A percentile compares a stretch with the other conserved stretches of the same genome.
These are phyloP conservation scores for Catharanthus roseus DNA, from an alignment of 257 asterid species.

Conservation along the genomic window DNA sequence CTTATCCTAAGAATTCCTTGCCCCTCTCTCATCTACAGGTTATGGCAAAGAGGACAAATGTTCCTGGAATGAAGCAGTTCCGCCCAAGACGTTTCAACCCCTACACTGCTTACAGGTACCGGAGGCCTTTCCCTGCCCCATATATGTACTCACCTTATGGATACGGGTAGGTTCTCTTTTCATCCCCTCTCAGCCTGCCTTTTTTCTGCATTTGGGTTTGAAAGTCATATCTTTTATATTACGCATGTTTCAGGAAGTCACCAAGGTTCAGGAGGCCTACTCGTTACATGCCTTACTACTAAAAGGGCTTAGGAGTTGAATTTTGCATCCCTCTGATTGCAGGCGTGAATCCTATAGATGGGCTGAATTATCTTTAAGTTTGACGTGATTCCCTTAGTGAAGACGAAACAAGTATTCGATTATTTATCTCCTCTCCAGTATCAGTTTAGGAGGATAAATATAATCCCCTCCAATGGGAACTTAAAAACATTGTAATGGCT, in stretches of 20 bases:
- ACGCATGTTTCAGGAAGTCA: constrained; percentile 53
- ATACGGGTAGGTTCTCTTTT: constrained; percentile 45
- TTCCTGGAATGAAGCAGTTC: constrained; percentile 95
- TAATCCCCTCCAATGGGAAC: neutral
- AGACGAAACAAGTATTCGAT: neutral
- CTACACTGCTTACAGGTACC: constrained; percentile 46
- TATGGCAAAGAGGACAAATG: constrained; percentile 81
- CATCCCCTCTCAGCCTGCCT: neutral
- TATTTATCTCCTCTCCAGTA: neutral
- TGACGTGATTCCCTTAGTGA: neutral
- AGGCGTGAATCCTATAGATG: neutral
- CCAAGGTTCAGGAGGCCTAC: constrained; percentile 85
- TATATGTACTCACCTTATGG: constrained; percentile 78
- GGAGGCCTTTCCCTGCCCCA: constrained; percentile 82
- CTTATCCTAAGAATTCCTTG: neutral
- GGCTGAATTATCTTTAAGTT: neutral
- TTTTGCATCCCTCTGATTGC: neutral
- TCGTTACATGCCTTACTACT: constrained; percentile 85
- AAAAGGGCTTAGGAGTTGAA: neutral
- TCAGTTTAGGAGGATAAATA: neutral
- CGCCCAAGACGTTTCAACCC: constrained; percentile 75
- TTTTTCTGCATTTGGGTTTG: neutral
- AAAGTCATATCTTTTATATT: neutral
- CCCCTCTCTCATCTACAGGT: constrained; percentile 35
- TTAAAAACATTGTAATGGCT: neutral